A percentile compares a stretch with the other conserved stretches of the same genome.
phyloP scores from a whole-genome alignment of 2,329 filamentous ascomycete species.

The Malbranchea zuffiana region DNA sequence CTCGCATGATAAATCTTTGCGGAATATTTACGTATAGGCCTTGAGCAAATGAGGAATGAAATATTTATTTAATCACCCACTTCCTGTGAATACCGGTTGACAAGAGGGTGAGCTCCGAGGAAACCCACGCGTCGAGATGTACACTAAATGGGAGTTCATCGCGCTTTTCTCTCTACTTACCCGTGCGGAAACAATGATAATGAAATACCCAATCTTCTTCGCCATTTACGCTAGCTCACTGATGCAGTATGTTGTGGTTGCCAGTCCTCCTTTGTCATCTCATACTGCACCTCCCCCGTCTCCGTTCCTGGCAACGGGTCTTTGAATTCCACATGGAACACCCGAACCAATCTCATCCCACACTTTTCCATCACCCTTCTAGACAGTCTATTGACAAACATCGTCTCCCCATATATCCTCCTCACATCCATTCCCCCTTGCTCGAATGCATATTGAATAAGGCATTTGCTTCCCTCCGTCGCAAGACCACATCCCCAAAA shows the following conservation, averaged over 20 bases:
- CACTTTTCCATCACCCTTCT: constrained; percentile 9
- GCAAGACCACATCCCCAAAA: constrained; percentile 8
- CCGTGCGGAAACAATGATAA: no score
- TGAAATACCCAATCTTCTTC: no score
- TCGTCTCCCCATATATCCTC: constrained; percentile 1
- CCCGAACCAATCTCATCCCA: constrained; percentile 5
- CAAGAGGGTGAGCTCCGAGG: no score
- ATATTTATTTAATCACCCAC: no score
- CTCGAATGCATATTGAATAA: constrained; percentile 6
- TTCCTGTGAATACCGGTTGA: no score
- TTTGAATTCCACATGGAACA: constrained; percentile 6
- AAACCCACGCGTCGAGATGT: no score
- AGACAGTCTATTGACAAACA: constrained; percentile 7
- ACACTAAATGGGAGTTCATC: no score
- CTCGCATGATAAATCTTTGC: no score
- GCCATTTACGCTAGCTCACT: no score
- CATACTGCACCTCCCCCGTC: constrained; percentile 9
- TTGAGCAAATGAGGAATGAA: no score
- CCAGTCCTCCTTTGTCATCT: constrained; percentile 6
- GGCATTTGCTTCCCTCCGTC: constrained; percentile 5
- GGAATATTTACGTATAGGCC: no score
- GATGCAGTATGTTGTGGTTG: neutral
- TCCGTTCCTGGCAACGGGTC: constrained; percentile 9
- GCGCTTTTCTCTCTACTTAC: no score
- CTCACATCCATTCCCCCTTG: neutral